Evolutionary conservation across 371 early-diverging fungal genomes (phyloP).

Genomic region (Zychaea mexicana): DNA sequence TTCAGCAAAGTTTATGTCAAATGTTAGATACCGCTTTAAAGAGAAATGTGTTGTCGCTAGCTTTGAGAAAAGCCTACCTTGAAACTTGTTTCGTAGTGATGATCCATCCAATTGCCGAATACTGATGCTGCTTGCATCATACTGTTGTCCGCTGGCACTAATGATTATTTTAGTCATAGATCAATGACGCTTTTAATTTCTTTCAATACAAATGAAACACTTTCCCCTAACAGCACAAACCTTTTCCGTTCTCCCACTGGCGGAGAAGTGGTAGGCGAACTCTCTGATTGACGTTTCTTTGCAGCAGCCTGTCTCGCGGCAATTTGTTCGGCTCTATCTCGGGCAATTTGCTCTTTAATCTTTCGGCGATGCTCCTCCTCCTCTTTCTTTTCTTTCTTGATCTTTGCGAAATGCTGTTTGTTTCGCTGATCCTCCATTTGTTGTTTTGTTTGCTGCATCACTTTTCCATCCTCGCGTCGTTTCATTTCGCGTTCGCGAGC

Average conservation of each 20-base stretch:
- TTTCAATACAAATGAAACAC: too few relatives aligned
- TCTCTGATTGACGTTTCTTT: neutral
- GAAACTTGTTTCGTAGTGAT: conserved; percentile 37
- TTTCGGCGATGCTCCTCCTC: conserved; percentile 41
- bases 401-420: conserved; percentile 36
- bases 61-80: conserved; percentile 21
- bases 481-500: conserved; percentile 36
- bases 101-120: conserved; percentile 50
- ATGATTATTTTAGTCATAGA: neutral
- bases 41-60: neutral
- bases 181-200: too few relatives aligned
- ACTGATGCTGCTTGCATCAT: conserved; percentile 31
- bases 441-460: conserved; percentile 29
- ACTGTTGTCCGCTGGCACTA: neutral
- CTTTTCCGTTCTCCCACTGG: neutral
- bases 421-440: conserved; percentile 29
- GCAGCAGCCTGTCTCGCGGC: conserved; percentile 21
- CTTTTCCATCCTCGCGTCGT: conserved; percentile 41
- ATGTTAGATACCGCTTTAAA: neutral
- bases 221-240: neutral
- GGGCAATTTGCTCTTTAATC: conserved; percentile 48
- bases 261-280: neutral
- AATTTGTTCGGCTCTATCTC: conserved; percentile 42
- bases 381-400: conserved; percentile 44
- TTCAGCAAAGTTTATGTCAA: neutral